Conservation (phyloP, 2,329 filamentous ascomycete species). For the Cryphonectria japonica region DNA sequence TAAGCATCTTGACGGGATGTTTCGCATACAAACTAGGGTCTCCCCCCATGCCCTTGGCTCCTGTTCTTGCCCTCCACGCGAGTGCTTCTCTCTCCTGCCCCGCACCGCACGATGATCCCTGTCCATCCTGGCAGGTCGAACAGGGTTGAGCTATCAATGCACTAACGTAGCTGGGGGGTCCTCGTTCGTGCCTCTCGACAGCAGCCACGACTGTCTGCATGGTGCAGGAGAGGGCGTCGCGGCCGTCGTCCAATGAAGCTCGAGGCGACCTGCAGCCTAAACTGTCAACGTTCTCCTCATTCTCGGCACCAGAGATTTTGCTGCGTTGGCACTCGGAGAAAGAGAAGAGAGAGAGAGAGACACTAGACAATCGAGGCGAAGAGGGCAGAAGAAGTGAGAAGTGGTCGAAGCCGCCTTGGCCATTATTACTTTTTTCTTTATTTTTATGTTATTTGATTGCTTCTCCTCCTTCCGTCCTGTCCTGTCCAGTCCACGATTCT, state of each 20-base stretch:
- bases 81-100: background rate
- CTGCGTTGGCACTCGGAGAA: background rate
- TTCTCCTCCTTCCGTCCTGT: background rate
- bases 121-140: background rate
- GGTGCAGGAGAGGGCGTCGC: conserved; percentile 27
- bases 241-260: conserved; percentile 23
- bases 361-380: background rate
- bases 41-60: background rate
- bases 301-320: conserved; percentile 7
- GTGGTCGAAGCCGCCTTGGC: background rate
- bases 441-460: background rate
- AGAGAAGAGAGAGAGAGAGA: background rate
- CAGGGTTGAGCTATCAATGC: background rate
- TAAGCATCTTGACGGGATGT: background rate
- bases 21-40: background rate
- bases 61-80: background rate
- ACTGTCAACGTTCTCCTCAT: conserved; percentile 19
- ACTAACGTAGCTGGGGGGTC: background rate
- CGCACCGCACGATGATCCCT: background rate
- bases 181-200: conserved; percentile 25
- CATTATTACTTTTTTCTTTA: background rate
- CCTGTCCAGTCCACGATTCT: background rate
- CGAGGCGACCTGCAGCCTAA: conserved; percentile 20
- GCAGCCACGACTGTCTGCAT: conserved; percentile 31
- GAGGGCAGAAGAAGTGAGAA: background rate